Evolutionary conservation across 495 filamentous ascomycete species (phyloP).

Genomic region (Xylaria curta): DNA sequence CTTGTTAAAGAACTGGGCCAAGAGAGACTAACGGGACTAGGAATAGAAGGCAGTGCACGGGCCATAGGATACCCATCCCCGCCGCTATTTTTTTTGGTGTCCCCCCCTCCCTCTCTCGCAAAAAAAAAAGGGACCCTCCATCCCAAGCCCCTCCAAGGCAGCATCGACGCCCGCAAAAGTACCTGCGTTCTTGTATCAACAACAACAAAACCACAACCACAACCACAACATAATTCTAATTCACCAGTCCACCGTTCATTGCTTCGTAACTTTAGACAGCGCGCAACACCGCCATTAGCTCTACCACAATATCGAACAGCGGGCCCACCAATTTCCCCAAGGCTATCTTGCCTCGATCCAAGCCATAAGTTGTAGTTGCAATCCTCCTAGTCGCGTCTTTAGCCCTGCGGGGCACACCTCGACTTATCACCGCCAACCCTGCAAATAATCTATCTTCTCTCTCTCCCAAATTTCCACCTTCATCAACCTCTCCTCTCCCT

Average conservation of each 20-base stretch:
- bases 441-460: not conserved
- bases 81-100: slow-evolving; percentile 17
- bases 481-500: not conserved
- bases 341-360: not conserved
- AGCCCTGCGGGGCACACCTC: slow-evolving; percentile 21
- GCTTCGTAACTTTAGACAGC: not conserved
- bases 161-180: not conserved
- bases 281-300: slow-evolving; percentile 29
- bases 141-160: slow-evolving; percentile 18
- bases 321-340: not conserved
- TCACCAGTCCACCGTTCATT: not conserved
- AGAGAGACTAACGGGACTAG: not conserved
- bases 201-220: not conserved
- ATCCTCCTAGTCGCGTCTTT: slow-evolving; percentile 18
- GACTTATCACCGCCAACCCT: slow-evolving; percentile 12
- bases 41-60: not conserved
- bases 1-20: not conserved
- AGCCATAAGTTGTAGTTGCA: not conserved
- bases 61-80: not conserved
- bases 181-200: not conserved
- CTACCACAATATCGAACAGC: not conserved
- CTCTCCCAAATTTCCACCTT: not conserved
- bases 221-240: slow-evolving; percentile 6
- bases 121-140: slow-evolving; percentile 15
- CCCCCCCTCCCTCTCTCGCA: slow-evolving; percentile 3